These are phyloP conservation scores for Reticulascus tulasneorum DNA, from an alignment of 2,329 filamentous ascomycete genomes.

Conservation along the genomic window DNA sequence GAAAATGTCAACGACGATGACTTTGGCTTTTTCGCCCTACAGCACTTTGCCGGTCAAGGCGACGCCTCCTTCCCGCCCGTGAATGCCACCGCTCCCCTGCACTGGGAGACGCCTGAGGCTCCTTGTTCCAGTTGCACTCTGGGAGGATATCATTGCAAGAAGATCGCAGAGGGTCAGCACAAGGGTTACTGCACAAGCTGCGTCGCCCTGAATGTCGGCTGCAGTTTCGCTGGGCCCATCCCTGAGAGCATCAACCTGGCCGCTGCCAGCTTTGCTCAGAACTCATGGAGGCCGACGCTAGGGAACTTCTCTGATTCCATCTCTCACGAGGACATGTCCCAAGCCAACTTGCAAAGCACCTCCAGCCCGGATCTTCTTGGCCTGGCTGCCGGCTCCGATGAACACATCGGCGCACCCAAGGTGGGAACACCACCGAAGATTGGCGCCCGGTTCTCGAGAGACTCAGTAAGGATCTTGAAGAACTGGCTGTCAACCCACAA, in stretches of 20 bases:
- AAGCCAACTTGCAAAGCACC: constrained; percentile 12
- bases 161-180: constrained; percentile 54
- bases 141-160: constrained; percentile 56
- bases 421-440: constrained; percentile 51
- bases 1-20: constrained; percentile 55
- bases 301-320: constrained; percentile 23
- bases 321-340: constrained; percentile 28
- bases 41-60: constrained; percentile 48
- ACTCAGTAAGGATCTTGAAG: constrained; percentile 76
- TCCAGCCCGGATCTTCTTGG: constrained; percentile 22
- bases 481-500: constrained; percentile 79
- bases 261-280: constrained; percentile 23
- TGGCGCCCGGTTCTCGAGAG: constrained; percentile 72
- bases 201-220: constrained; percentile 54
- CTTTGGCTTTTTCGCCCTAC: constrained; percentile 55
- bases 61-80: too few species aligned
- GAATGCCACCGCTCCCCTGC: too few species aligned
- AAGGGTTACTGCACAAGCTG: constrained; percentile 61
- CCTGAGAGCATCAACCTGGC: constrained; percentile 2
- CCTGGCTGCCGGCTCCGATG: constrained; percentile 16
- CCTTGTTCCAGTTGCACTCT: constrained; percentile 51
- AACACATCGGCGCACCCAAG: constrained; percentile 18
- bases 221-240: constrained; percentile 44
- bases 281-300: constrained; percentile 15
- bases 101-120: constrained; percentile 39